Percentiles rank a stretch among this genome's conserved stretches.
Evolutionary conservation across 2,329 filamentous ascomycete genomes (phyloP).

Genomic region (Proliferodiscus dingleyae): DNA sequence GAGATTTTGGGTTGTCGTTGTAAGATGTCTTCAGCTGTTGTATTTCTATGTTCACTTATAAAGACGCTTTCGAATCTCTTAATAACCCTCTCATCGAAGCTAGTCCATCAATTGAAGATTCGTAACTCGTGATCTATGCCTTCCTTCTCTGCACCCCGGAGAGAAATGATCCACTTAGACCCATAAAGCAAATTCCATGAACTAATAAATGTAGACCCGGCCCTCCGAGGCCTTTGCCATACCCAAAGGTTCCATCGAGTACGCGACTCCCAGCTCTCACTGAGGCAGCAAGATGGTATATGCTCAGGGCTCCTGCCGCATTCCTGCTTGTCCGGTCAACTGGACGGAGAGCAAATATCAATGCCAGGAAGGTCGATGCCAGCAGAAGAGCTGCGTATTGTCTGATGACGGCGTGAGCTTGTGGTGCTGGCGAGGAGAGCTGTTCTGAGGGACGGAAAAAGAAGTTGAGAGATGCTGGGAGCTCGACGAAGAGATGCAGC

Average conservation of each 20-base stretch:
- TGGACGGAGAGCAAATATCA: constrained; percentile 27
- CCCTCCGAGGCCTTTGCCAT: constrained; percentile 19
- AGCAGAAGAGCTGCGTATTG: constrained; percentile 37
- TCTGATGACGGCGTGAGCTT: constrained; percentile 33
- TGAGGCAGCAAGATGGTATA: constrained; percentile 34
- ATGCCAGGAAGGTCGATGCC: constrained; percentile 31
- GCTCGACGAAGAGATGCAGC: constrained; percentile 33
- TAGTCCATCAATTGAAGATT: too few species aligned
- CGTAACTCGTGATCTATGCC: too few species aligned
- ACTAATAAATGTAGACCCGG: constrained; percentile 24
- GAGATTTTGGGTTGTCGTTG: too few species aligned
- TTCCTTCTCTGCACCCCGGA: neutral
- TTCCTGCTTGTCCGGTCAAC: constrained; percentile 27
- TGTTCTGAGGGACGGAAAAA: constrained; percentile 32
- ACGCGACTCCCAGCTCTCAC: constrained; percentile 26
- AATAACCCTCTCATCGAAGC: too few species aligned
- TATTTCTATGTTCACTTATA: too few species aligned
- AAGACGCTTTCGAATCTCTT: too few species aligned
- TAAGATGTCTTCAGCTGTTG: too few species aligned
- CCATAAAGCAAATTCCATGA: constrained; percentile 18
- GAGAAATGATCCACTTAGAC: neutral
- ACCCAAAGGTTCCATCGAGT: neutral
- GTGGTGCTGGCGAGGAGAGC: constrained; percentile 29
- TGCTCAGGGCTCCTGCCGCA: constrained; percentile 31
- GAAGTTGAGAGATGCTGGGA: constrained; percentile 35